These are phyloP conservation scores for Umbelopsis isabellina DNA, from an alignment of 192 early-diverging fungal genomes.

Conservation along the genomic window DNA sequence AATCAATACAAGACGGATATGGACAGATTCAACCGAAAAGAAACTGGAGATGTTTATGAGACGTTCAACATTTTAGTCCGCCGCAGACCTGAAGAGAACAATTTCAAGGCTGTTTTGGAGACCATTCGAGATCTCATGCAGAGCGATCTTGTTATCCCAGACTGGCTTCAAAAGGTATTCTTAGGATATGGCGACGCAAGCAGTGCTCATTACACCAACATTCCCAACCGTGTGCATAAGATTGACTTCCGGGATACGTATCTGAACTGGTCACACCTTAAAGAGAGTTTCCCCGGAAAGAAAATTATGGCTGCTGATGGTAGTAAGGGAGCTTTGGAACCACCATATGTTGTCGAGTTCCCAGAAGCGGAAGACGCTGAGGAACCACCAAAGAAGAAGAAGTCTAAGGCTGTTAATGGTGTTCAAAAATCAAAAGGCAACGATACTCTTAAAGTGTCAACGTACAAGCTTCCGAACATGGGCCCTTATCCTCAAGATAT, in stretches of 20 bases:
- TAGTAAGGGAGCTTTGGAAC: constrained; percentile 37
- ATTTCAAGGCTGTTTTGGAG: constrained; percentile 91
- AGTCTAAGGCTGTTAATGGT: constrained; percentile 46
- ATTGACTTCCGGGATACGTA: constrained; percentile 92
- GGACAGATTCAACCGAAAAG: constrained; percentile 43
- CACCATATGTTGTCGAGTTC: constrained; percentile 82
- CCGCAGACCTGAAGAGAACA: constrained; percentile 87
- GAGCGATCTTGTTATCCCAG: constrained; percentile 81
- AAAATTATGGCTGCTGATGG: constrained; percentile 43
- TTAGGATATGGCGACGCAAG: constrained; percentile 95
- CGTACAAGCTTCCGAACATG: constrained; percentile 66
- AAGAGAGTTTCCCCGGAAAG: constrained; percentile 65
- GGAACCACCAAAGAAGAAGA: constrained; percentile 39
- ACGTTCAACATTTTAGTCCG: constrained; percentile 92
- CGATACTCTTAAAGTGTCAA: constrained; percentile 61
- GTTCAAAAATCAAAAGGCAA: constrained; percentile 29
- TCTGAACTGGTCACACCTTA: constrained; percentile 77
- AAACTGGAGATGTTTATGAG: constrained; percentile 70
- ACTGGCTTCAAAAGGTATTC: constrained; percentile 90
- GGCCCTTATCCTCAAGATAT: constrained; percentile 76
- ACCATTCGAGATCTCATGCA: constrained; percentile 89
- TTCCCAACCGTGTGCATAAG: constrained; percentile 53
- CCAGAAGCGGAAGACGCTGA: constrained; percentile 48
- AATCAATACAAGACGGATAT: constrained; percentile 85
- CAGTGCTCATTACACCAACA: constrained; percentile 70